Evolutionary conservation across 1,284 basidiomycete species (phyloP), one percentile per base, ranked within the genome.

Genomic region (Microbotryum scabiosae): DNA sequence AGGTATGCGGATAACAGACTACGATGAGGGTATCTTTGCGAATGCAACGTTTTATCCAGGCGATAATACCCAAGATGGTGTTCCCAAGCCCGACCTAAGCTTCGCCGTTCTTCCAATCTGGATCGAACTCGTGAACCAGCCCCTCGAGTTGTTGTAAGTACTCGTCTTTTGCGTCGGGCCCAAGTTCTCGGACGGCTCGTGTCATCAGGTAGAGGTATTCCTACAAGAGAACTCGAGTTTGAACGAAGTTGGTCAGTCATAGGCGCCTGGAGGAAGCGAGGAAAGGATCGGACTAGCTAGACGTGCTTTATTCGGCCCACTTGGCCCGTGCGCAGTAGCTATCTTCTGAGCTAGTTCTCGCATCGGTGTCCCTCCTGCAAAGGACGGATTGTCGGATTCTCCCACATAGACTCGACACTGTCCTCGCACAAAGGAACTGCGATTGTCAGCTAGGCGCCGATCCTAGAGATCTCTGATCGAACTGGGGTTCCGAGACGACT

Each of bases 181-280:
- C 84, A 1, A 93, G 81, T 30, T 81, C 75, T 16, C 83, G 79
- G 0, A 92, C 81, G 0, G 86, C 83, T 25, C 81, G 77, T 0
- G 83, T 83, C 2, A 93, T 81, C 10, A 82, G 79, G 69, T 85
- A 88, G 5, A 91, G 76, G 70, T 92, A 92, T 51, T 91, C 89
- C 83, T 88, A 65, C 32, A 26, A 30, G 30, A 30, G 7, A 30
- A 30, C 0, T 10, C 8, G 25, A 30, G 5, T 8, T 9, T 2
- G 26, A 25, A 14, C n/a, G 16, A 23, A 14, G 23, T 18, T 25
- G 21, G n/a, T 12, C 10, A 21, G 14, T 16, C 32, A 26, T 28
- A 2, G 21, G 16, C 7, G 43, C 26, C 23, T 6, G 25, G 18
- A 26, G 26, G 28, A 32, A 28, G 30, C 8, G 1, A 28, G 30